A percentile compares a stretch with the other conserved stretches of the same genome.
Conservation (phyloP, 2,329 filamentous ascomycete species). For the Aspergillus sojae region DNA sequence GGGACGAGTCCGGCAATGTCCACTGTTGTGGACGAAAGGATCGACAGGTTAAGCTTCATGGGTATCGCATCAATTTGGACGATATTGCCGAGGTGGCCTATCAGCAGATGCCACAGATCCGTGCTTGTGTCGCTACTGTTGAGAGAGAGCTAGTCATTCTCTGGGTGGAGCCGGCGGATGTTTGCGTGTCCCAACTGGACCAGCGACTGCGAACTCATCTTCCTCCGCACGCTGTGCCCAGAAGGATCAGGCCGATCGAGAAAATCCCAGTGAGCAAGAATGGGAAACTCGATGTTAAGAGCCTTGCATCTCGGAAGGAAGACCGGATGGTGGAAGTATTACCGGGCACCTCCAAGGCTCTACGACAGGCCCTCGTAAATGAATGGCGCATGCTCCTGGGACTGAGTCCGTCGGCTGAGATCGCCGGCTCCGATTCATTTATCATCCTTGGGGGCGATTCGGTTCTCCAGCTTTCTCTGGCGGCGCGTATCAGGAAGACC, state of each 20-base stretch:
- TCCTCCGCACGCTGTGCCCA: background rate
- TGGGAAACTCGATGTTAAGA: background rate
- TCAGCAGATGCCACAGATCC: background rate
- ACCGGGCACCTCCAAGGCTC: background rate
- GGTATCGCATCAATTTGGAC: background rate
- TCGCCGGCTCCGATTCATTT: background rate
- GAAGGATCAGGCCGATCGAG: background rate
- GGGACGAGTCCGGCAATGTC: background rate
- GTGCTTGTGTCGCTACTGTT: background rate
- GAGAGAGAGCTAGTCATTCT: background rate
- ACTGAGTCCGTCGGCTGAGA: accelerated
- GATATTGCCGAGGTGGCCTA: background rate
- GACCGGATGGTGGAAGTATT: background rate
- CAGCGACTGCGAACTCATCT: background rate
- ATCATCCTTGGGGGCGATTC: accelerated
- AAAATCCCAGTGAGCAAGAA: background rate
- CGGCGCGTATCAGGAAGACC: no score
- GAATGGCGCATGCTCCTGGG: background rate
- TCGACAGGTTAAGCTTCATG: background rate
- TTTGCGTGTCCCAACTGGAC: background rate
- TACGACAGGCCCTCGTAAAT: background rate
- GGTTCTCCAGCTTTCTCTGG: background rate
- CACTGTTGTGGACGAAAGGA: background rate
- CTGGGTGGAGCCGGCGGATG: background rate
- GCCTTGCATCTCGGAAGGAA: background rate